Conservation (phyloP, 371 early-diverging fungal genomes). For the Mortierella sp. region DNA sequence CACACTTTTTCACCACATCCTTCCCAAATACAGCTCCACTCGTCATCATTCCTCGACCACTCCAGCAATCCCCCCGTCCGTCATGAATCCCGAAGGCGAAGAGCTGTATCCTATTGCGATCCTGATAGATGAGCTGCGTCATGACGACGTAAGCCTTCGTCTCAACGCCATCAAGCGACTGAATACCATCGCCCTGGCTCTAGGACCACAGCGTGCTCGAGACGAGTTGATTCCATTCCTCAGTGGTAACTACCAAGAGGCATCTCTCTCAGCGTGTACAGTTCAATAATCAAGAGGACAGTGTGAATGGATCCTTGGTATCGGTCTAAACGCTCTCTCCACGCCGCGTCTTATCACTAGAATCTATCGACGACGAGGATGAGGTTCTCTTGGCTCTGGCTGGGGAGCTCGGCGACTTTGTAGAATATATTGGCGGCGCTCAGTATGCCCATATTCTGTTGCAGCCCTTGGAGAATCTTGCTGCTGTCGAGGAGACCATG, state of each 20-base stretch:
- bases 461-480: conserved; percentile 92
- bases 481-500: conserved; percentile 96
- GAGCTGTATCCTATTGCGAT: conserved; percentile 86
- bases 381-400: conserved; percentile 94
- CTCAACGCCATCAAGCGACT: conserved; percentile 93
- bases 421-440: conserved; percentile 92
- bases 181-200: conserved; percentile 90
- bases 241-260: conserved; percentile 75
- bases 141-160: conserved; percentile 93
- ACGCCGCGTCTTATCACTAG: conserved; percentile 56
- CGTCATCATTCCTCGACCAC: not conserved
- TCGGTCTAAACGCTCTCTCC: not conserved
- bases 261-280: too few species aligned
- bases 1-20: too few species aligned
- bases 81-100: conserved; percentile 55
- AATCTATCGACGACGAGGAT: conserved; percentile 98
- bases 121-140: conserved; percentile 96
- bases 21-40: too few species aligned
- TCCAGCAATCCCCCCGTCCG: not conserved
- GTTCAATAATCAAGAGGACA: conserved; percentile 1
- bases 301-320: not conserved
- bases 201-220: conserved; percentile 95
- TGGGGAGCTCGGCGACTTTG: conserved; percentile 91
- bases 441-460: conserved; percentile 87
- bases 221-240: conserved; percentile 97